Conservation (phyloP, 139 green algal genomes). For the Chlamydomonas applanata region DNA sequence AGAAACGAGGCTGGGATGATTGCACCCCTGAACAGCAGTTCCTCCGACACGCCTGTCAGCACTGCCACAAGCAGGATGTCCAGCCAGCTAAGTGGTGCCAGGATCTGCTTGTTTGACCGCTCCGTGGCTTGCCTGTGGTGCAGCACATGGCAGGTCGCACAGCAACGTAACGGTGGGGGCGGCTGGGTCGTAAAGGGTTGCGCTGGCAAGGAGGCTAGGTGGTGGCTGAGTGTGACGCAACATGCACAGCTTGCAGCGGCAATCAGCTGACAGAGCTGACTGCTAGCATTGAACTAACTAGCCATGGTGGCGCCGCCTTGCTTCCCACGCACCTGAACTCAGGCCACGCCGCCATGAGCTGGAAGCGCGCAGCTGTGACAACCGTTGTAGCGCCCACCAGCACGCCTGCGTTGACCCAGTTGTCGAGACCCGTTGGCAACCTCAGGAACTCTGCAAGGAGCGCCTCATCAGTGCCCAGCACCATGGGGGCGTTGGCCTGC, state of each 20-base stretch:
- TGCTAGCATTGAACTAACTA: too few species aligned
- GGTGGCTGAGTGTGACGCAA: neutral
- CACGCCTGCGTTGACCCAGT: conserved; percentile 14
- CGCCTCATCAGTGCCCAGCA: conserved; percentile 39
- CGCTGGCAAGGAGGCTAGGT: neutral
- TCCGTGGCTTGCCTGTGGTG: conserved; percentile 47
- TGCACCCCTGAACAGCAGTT: conserved; percentile 78
- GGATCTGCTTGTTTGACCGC: conserved; percentile 65
- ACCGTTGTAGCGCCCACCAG: conserved; percentile 37
- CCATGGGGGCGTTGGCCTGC: neutral
- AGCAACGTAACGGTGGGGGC: too few species aligned
- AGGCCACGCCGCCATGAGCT: conserved; percentile 54
- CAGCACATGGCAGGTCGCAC: too few species aligned
- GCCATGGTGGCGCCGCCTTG: neutral
- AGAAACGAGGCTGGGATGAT: conserved; percentile 71
- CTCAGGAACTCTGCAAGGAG: conserved; percentile 36
- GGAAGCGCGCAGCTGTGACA: conserved; percentile 57
- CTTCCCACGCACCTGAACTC: conserved; percentile 46
- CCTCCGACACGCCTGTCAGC: conserved; percentile 63
- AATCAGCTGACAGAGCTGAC: too few species aligned
- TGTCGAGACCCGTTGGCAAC: conserved; percentile 25
- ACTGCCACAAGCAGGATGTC: conserved; percentile 61
- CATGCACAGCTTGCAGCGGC: too few species aligned
- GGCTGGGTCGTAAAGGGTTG: neutral
- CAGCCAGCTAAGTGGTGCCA: conserved; percentile 43